Base-by-base conservation (phyloP, 148 eudicot genomes). In the Rhododendron simsii region DNA sequence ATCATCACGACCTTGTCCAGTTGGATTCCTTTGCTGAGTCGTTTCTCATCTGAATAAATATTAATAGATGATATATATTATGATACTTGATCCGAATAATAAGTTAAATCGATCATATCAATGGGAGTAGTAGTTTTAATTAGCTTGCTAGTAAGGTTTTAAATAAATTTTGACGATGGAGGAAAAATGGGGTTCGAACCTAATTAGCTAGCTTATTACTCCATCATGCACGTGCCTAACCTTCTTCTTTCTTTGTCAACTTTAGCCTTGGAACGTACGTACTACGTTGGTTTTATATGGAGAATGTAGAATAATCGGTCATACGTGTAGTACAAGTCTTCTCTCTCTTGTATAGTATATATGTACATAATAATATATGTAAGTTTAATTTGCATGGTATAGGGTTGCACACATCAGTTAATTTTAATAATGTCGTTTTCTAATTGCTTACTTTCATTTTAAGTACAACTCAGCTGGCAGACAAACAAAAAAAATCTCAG, bases 21-120 rank as follows among this genome's bases (percentile, higher is more conserved):
- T 73, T 83, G 20, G 86, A 87, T 16, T 63, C 79, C 28, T 87
- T 87, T 78, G 69, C 83, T 63, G 80, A 86, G 47, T 82, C 85
- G 20, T 74, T 86, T 39, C 76, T 71, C 41, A 30, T 71, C 76
- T 71, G 2, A 67, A 69, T 69, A 26, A 21, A 10, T 41, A 41
- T 41, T 41, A 41, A 41, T 41, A 8, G 45, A 41, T 41, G 45
- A 41, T 41, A 23, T 0, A 39, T 39, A 39, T 5, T 41, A 41
- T 41, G 1, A 41, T 41, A 41, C 7, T 41, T 7, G 7, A 41
- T 37, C 39, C 39, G 2, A 23, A 21, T 18, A 57, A 57, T 15
- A 53, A 53, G 20, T 57, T 57, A 57, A 57, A 4, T 57, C 13
- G 51, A 8, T 48, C 51, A 41, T 53, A 4, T 57, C 63, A 28